Percentiles rank a stretch among this genome's conserved stretches.
Conservation (phyloP, 2,329 filamentous ascomycete species). For the Thermoascus crustaceus region DNA sequence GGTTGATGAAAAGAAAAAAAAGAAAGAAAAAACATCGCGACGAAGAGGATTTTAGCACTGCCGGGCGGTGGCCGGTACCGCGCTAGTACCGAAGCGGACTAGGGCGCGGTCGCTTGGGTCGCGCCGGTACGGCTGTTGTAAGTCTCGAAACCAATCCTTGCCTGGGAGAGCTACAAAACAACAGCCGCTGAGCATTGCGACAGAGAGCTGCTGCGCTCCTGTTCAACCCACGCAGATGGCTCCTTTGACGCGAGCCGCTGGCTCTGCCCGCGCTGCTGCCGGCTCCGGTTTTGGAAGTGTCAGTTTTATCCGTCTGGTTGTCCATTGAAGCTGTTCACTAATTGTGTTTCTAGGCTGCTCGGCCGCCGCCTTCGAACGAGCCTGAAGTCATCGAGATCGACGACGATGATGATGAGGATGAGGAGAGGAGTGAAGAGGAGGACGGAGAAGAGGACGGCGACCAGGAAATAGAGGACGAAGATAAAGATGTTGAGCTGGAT, state of each 20-base stretch:
- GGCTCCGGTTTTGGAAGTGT: conserved; percentile 20
- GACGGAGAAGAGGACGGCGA: conserved; percentile 15
- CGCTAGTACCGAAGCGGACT: conserved; percentile 26
- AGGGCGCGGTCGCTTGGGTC: conserved; percentile 19
- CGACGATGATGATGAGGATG: conserved; percentile 28
- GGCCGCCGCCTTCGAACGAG: conserved; percentile 16
- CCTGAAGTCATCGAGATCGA: conserved; percentile 34
- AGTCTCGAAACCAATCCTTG: conserved; percentile 8
- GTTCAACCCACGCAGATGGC: conserved; percentile 23
- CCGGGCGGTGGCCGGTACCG: conserved; percentile 14
- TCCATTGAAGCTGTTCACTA: conserved; percentile 10
- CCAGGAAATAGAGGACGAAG: conserved; percentile 18
- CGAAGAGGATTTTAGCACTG: conserved; percentile 19
- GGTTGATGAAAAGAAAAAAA: conserved; percentile 44
- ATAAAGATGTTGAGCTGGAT: conserved; percentile 20
- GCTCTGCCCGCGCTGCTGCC: conserved; percentile 14
- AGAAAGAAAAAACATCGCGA: conserved; percentile 27
- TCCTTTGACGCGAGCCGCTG: conserved; percentile 29
- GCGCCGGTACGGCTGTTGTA: conserved; percentile 25
- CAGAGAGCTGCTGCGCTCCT: conserved; percentile 1
- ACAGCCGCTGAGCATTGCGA: conserved; percentile 1
- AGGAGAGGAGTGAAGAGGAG: conserved; percentile 19
- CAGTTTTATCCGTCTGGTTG: conserved; percentile 10
- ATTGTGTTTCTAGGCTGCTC: conserved; percentile 11
- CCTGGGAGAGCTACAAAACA: conserved; percentile 7